A percentile compares a stretch with the other conserved stretches of the same genome.
Conservation (phyloP, 108 stramenopile genomes). For the Skeletonema grethae region DNA sequence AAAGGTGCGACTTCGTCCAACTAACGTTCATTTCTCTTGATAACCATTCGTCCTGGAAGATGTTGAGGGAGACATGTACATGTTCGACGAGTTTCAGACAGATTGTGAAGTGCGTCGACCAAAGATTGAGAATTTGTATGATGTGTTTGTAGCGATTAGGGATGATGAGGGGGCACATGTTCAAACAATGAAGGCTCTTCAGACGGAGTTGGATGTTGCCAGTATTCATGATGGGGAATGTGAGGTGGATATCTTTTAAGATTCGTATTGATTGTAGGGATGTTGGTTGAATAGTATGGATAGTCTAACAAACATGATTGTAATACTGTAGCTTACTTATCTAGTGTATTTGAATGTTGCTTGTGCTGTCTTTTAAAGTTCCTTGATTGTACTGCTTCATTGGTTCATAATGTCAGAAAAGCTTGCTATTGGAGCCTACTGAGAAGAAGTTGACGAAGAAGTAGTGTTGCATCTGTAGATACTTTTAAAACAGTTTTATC, state of each 20-base stretch:
- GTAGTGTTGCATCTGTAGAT: no score
- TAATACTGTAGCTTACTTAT: no score
- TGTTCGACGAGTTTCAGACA: slow-evolving; percentile 88
- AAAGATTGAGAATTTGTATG: slow-evolving; percentile 73
- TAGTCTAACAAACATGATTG: neutral
- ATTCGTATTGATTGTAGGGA: neutral
- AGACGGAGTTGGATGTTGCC: slow-evolving; percentile 43
- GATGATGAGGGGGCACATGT: slow-evolving; percentile 89
- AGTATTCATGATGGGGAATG: slow-evolving; percentile 48
- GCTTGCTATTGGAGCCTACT: no score
- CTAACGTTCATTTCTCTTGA: no score
- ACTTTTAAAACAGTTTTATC: no score
- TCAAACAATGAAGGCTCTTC: slow-evolving; percentile 55
- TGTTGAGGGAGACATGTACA: slow-evolving; percentile 71
- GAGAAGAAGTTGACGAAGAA: no score
- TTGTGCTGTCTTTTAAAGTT: no score
- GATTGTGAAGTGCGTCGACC: slow-evolving; percentile 62
- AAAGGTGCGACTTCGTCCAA: no score
- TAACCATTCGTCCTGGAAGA: no score
- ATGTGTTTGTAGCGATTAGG: slow-evolving; percentile 80
- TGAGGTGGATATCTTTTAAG: slow-evolving; percentile 30
- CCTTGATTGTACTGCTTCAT: no score
- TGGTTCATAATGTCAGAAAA: no score
- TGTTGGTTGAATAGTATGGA: neutral
- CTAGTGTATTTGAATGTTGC: no score